phyloP scores from a whole-genome alignment of 768 basidiomycete species.

The Termitomyces heimii region DNA sequence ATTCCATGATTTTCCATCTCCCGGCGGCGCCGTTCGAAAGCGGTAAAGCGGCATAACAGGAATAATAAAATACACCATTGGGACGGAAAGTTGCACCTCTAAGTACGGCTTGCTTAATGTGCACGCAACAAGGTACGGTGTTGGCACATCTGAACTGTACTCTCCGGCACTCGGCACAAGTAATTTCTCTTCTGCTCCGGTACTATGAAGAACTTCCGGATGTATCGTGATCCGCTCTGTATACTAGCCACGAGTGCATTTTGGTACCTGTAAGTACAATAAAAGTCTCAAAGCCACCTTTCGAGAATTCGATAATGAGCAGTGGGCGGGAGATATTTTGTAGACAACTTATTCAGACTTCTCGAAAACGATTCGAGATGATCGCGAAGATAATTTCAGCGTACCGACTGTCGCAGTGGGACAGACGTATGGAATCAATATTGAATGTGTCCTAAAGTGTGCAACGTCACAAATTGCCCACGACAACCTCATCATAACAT shows the following conservation, averaged over 20 bases:
- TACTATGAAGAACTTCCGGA: not conserved
- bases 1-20: constrained; percentile 39
- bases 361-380: not conserved
- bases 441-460: too few species aligned
- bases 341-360: not conserved
- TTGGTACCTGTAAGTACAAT: constrained; percentile 30
- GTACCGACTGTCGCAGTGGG: too few species aligned
- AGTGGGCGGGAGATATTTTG: too few species aligned
- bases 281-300: too few species aligned
- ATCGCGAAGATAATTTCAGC: not conserved
- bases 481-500: too few species aligned
- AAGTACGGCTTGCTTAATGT: too few species aligned
- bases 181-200: constrained; percentile 23
- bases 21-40: constrained; percentile 41
- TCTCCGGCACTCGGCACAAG: constrained; percentile 38
- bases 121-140: constrained; percentile 35
- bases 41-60: not conserved
- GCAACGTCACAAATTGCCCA: too few species aligned
- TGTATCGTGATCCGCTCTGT: not conserved
- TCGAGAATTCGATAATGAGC: too few species aligned
- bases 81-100: constrained; percentile 47
- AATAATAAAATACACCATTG: constrained; percentile 36
- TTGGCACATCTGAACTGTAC: constrained; percentile 28
- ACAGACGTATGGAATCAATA: too few species aligned
- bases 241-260: constrained; percentile 36